These are phyloP conservation scores for Cladosporium sp. DNA, from an alignment of 2,329 filamentous ascomycete species.

Conservation along the genomic window DNA sequence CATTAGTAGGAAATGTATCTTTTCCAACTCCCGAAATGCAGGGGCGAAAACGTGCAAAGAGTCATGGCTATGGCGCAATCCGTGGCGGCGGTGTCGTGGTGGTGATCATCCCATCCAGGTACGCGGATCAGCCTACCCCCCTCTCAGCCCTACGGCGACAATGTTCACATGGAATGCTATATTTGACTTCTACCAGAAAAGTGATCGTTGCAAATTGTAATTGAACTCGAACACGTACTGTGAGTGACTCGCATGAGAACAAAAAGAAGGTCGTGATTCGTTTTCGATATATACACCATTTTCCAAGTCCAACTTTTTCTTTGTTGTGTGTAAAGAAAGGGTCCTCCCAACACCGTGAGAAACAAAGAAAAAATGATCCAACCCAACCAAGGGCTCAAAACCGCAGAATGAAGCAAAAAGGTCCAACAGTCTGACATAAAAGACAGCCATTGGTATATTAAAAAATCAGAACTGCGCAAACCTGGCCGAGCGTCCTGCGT, in stretches of 20 bases:
- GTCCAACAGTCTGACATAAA: too few relatives aligned
- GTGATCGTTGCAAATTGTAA: too few relatives aligned
- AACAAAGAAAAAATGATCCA: not conserved
- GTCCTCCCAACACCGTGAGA: not conserved
- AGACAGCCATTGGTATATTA: too few relatives aligned
- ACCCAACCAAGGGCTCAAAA: not conserved
- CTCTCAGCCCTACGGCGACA: too few relatives aligned
- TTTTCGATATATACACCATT: conserved; percentile 6
- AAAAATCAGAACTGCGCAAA: too few relatives aligned
- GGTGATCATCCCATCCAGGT: not conserved
- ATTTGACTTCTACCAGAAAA: too few relatives aligned
- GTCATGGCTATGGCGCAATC: not conserved
- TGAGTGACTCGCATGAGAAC: too few relatives aligned
- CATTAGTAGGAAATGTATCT: not conserved
- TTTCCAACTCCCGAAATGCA: not conserved
- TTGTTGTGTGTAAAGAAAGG: not conserved
- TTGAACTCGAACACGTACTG: too few relatives aligned
- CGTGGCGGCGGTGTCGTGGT: not conserved
- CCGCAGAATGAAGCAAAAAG: too few relatives aligned
- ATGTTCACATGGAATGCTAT: too few relatives aligned
- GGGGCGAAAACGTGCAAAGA: not conserved
- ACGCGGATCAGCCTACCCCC: too few relatives aligned
- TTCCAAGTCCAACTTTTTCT: conserved; percentile 1
- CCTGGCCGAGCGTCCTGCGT: too few relatives aligned
- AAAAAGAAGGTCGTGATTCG: not conserved